A percentile compares a stretch with the other conserved stretches of the same genome.
phyloP scores from a whole-genome alignment of 768 basidiomycete species.

The Lactarius quietus region DNA sequence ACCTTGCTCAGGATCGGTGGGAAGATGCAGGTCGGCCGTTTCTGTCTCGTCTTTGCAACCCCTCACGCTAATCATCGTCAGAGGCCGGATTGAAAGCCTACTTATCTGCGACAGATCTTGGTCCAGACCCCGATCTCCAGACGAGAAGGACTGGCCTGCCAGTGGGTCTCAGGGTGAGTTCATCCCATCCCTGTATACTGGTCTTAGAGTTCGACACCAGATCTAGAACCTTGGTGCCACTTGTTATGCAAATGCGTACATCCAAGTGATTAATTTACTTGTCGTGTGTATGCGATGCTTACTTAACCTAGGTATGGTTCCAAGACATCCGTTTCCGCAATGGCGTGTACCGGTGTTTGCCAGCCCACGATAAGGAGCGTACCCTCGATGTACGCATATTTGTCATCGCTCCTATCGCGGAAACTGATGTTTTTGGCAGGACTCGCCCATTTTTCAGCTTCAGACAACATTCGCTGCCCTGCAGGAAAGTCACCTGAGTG shows the following conservation, averaged over 20 bases:
- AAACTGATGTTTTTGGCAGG: conserved; percentile 39
- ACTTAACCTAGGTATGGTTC: conserved; percentile 74
- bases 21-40: conserved; percentile 57
- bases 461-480: conserved; percentile 83
- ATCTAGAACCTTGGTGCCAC: conserved; percentile 91
- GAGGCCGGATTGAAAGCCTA: conserved; percentile 31
- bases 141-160: conserved; percentile 38
- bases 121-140: conserved; percentile 17
- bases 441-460: conserved; percentile 74
- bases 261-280: conserved; percentile 55
- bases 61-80: conserved; percentile 7
- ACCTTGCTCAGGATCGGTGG: conserved; percentile 82
- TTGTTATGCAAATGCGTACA: conserved; percentile 93
- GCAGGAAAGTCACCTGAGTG: conserved; percentile 62
- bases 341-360: conserved; percentile 77
- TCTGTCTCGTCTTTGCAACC: conserved; percentile 15
- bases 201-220: conserved; percentile 6
- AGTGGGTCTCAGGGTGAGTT: conserved; percentile 69
- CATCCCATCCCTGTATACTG: background rate
- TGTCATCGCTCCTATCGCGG: background rate
- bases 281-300: conserved; percentile 1
- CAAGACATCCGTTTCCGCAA: conserved; percentile 76
- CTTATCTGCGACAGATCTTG: conserved; percentile 18
- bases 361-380: conserved; percentile 46
- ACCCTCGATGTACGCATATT: conserved; percentile 38